Evolutionary conservation across 1,284 basidiomycete species (phyloP), one percentile per base, ranked within the genome.

Genomic region (Ceraceosorus guamensis): DNA sequence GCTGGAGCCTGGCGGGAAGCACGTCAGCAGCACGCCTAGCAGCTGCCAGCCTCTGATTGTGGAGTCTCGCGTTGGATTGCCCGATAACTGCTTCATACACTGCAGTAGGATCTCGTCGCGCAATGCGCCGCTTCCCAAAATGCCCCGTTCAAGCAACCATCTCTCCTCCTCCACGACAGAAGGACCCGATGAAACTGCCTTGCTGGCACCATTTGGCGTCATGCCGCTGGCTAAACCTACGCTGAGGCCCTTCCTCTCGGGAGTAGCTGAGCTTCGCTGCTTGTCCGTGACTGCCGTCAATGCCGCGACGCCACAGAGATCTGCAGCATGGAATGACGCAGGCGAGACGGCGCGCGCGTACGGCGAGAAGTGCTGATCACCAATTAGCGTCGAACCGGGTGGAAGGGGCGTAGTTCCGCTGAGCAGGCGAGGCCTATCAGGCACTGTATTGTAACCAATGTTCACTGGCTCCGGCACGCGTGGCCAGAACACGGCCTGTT

Each of bases 71-170:
- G 81, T 86, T 3, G 88, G 85, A 73, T 93, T 93, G 47, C 82
- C 82, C 2, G 82, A 88, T 16, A 93, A 78, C 77, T 93, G 91
- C 75, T 93, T 93, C 82, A 92, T 85, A 34, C 89, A 68, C 68
- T 93, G 91, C 67, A 88, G 91, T 68, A 89, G 95, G 49, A 91
- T 85, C 78, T 93, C 91, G 75, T 95, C 91, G 59, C 91, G 79
- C 68, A 93, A 79, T 77, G 91, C 89, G 6, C 85, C 84, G 55
- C 87, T 83, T 1, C 81, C 77, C 5, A 18, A 13, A 37, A 93
- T 80, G 2, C 88, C 89, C 63, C 88, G 83, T 51, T 83, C 82
- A 10, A 92, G 80, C 61, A 93, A 77, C 87, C 88, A 91, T 30
- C 88, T 81, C 64, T 91, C 86, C 76, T 92, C 89, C 68, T 91